Base-by-base conservation (phyloP, 306 rosid genomes). In the Sesbania bispinosa region DNA sequence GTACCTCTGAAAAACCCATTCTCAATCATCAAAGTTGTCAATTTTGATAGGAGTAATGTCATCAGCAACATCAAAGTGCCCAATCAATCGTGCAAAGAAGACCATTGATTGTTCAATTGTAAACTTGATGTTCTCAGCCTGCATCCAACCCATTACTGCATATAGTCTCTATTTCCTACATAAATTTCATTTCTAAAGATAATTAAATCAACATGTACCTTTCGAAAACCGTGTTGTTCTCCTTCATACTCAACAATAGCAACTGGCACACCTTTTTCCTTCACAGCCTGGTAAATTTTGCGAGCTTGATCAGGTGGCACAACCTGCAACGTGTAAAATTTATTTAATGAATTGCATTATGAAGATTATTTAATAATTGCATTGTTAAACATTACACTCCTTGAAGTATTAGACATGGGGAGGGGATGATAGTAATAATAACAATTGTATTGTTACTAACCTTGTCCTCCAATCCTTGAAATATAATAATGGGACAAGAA, bases 31-130 rank as follows among this genome's bases (percentile, higher is more conserved):
- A 1, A 87, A 85, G 82, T 91, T 94, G 46, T 91, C 93, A 19
- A 94, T 83, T 86, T 84, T 86, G 84, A 94, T 80, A 5, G 99
- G 97, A 42, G 76, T 83, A 45, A 94, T 90, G 10, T 86, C 82
- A 29, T 89, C 99, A 3, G 96, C 99, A 67, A 94, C 97, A 48
- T 82, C 26, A 67, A 94, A 94, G 77, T 45, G 71, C 42, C 99
- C 99, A 55, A 94, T 87, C 64, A 86, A 43, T 32, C 97, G 84
- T 19, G 97, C 99, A 51, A 91, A 94, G 95, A 94, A 94, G 59
- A 94, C 92, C 99, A 94, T 94, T 94, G 87, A 90, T 62, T 91
- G 99, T 80, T 94, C 99, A 30, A 91, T 81, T 30, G 99, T 94
- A 81, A 83, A 89, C 88, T 86, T 89, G 4, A 91, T 94, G 87